These are phyloP conservation scores for Boletus subcaerulescens DNA, from an alignment of 768 basidiomycete species.

Conservation along the genomic window DNA sequence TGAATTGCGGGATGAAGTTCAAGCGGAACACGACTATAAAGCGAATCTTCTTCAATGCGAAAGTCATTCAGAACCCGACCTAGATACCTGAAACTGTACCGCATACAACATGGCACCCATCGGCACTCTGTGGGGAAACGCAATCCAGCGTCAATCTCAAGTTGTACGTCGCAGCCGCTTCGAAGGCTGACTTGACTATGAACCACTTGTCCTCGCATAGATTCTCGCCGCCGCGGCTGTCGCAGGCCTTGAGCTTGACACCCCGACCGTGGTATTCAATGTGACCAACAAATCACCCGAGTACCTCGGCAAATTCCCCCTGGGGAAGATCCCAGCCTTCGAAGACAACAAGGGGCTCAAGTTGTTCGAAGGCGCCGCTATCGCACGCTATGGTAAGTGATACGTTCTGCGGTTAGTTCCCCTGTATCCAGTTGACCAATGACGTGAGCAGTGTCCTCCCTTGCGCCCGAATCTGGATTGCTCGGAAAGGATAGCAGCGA, in stretches of 20 bases:
- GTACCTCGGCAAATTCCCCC: conserved; percentile 28
- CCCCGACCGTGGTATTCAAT: conserved; percentile 16
- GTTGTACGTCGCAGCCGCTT: conserved; percentile 16
- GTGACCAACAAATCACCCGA: conserved; percentile 29
- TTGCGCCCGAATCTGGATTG: conserved; percentile 25
- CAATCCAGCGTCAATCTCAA: conserved; percentile 27
- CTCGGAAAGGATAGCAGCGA: conserved; percentile 23
- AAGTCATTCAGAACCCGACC: not conserved
- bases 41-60: not conserved
- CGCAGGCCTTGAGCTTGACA: conserved; percentile 27
- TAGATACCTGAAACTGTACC: not conserved
- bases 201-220: conserved; percentile 5
- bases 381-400: conserved; percentile 28
- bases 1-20: not conserved
- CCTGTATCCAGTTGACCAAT: not conserved
- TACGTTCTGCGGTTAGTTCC: not conserved
- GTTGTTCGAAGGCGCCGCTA: conserved; percentile 28
- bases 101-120: conserved; percentile 21
- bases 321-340: conserved; percentile 30
- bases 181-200: not conserved
- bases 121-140: conserved; percentile 26
- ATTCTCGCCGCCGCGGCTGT: conserved; percentile 24
- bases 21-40: conserved; percentile 10
- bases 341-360: conserved; percentile 22
- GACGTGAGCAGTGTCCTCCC: conserved; percentile 19